A percentile compares a stretch with the other conserved stretches of the same genome.
These are phyloP conservation scores for Xanthoconium stramineum DNA, from an alignment of 768 basidiomycete genomes.

Conservation along the genomic window DNA sequence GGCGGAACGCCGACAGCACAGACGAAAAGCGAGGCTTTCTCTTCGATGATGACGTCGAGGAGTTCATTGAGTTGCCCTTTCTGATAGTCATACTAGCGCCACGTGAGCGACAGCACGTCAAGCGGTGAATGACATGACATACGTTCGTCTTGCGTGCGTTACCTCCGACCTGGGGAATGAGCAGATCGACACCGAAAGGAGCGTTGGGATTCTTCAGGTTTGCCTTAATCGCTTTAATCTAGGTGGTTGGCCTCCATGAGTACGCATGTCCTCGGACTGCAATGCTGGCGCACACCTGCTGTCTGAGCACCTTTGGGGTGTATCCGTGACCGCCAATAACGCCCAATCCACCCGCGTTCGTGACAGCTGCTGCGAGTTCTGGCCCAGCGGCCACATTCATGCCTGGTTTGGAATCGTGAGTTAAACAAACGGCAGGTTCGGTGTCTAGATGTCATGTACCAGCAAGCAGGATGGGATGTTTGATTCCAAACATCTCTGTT, in stretches of 20 bases:
- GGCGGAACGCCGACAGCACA: constrained; percentile 90
- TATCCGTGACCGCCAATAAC: constrained; percentile 90
- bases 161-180: constrained; percentile 85
- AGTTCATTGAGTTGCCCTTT: constrained; percentile 81
- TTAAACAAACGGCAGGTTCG: constrained; percentile 35
- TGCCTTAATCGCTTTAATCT: constrained; percentile 75
- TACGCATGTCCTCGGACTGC: not conserved
- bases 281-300: constrained; percentile 54
- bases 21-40: constrained; percentile 85
- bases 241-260: constrained; percentile 7
- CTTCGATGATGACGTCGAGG: constrained; percentile 89
- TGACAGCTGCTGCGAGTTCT: constrained; percentile 89
- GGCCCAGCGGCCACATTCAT: constrained; percentile 71
- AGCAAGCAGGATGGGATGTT: constrained; percentile 85
- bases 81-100: constrained; percentile 76
- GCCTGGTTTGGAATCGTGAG: constrained; percentile 33
- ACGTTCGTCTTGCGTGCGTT: constrained; percentile 90
- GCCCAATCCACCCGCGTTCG: constrained; percentile 90
- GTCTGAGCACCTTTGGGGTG: constrained; percentile 75
- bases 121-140: constrained; percentile 16
- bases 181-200: constrained; percentile 89
- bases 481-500: constrained; percentile 83
- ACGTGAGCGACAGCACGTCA: not conserved
- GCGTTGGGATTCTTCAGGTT: constrained; percentile 69
- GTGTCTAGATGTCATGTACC: constrained; percentile 36